These are phyloP conservation scores for Melastoma malabathricum DNA, from an alignment of 345 rosid genomes.

Conservation along the genomic window DNA sequence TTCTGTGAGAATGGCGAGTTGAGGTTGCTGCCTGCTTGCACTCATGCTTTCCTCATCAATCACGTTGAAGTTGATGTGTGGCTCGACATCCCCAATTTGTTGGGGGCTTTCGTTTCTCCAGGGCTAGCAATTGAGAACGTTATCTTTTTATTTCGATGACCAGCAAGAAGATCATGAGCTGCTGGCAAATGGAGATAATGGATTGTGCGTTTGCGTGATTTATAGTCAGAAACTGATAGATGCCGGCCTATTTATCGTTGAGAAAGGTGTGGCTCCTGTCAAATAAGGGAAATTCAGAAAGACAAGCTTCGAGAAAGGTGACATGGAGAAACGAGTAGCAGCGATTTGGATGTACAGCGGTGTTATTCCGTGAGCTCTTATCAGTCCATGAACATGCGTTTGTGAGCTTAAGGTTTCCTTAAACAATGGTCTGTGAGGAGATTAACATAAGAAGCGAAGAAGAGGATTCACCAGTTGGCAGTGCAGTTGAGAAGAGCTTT, in stretches of 20 bases:
- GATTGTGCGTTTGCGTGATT: conserved; percentile 5
- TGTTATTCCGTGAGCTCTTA: conserved; percentile 83
- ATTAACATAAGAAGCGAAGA: conserved; percentile 12
- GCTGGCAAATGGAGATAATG: conserved; percentile 26
- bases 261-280: conserved; percentile 54
- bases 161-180: conserved; percentile 42
- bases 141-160: conserved; percentile 48
- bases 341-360: conserved; percentile 62
- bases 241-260: conserved; percentile 44
- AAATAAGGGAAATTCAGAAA: conserved; percentile 64
- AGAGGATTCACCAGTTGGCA: conserved; percentile 13
- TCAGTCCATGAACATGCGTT: conserved; percentile 51
- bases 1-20: conserved; percentile 62
- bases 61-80: conserved; percentile 82
- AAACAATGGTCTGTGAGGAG: conserved; percentile 14
- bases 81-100: conserved; percentile 80
- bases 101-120: conserved; percentile 52
- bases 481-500: conserved; percentile 38
- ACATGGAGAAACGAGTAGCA: conserved; percentile 66
- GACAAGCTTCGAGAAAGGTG: conserved; percentile 9
- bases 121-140: conserved; percentile 62
- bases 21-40: conserved; percentile 60
- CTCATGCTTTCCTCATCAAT: conserved; percentile 75
- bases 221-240: conserved; percentile 31
- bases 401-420: conserved; percentile 50